These are phyloP conservation scores for Ophiocordyceps robertsii DNA, from an alignment of 2,329 filamentous ascomycete species.

Conservation along the genomic window DNA sequence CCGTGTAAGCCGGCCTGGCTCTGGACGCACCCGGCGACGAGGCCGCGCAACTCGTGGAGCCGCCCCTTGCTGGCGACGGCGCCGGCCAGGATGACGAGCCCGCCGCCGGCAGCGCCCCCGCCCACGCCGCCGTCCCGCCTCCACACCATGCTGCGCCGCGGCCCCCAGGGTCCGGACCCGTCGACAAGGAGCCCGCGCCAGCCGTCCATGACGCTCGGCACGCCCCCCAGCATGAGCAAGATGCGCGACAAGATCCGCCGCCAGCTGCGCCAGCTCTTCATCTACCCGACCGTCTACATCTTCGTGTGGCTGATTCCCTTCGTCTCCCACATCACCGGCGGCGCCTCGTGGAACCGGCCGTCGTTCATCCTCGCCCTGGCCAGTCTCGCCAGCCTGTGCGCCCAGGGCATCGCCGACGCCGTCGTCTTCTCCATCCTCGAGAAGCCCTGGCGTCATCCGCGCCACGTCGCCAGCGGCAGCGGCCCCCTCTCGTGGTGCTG, in stretches of 20 bases:
- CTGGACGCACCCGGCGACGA: too few relatives aligned
- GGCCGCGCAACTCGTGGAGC: too few relatives aligned
- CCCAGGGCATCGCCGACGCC: constrained; percentile 56
- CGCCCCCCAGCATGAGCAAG: constrained; percentile 14
- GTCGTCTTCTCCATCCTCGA: constrained; percentile 56
- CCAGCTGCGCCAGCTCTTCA: constrained; percentile 59
- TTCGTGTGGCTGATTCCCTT: constrained; percentile 63
- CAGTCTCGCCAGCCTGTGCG: constrained; percentile 42
- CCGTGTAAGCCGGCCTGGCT: too few relatives aligned
- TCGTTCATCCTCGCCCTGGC: constrained; percentile 43
- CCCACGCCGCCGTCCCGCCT: constrained; percentile 7
- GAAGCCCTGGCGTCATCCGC: constrained; percentile 45
- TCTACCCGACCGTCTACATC: constrained; percentile 63
- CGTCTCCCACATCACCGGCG: constrained; percentile 40
- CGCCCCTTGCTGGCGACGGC: too few relatives aligned
- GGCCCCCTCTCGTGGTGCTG: neutral
- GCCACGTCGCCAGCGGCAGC: constrained; percentile 1
- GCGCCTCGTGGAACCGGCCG: constrained; percentile 16
- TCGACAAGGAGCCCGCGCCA: constrained; percentile 2
- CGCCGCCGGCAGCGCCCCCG: too few relatives aligned
- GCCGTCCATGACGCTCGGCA: constrained; percentile 8
- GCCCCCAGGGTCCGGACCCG: constrained; percentile 7
- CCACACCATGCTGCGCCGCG: constrained; percentile 10
- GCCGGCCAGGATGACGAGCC: too few relatives aligned
- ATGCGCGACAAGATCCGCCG: constrained; percentile 45